phyloP scores from a whole-genome alignment of 164 flowering plant genomes.

The Nymphaea thermarum region DNA sequence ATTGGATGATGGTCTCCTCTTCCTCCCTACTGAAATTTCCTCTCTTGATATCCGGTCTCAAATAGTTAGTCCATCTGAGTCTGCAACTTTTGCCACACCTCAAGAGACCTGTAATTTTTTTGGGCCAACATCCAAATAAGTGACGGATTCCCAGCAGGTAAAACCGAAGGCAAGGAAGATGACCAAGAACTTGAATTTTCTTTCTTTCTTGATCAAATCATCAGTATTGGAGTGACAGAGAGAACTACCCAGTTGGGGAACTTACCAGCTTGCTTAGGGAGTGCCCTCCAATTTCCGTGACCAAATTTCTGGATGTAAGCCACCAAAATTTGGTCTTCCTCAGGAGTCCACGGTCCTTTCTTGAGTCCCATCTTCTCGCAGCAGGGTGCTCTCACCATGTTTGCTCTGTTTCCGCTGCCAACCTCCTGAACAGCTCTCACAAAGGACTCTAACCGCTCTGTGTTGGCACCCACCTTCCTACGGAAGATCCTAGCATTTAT shows the following conservation, averaged over 20 bases:
- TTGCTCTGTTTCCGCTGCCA: conserved; percentile 1
- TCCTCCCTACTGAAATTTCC: conserved; percentile 24
- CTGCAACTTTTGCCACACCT: conserved; percentile 37
- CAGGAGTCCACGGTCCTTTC: conserved; percentile 67
- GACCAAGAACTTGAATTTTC: neutral
- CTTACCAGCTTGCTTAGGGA: conserved; percentile 61
- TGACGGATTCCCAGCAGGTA: neutral
- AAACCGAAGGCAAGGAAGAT: neutral
- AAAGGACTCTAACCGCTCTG: neutral
- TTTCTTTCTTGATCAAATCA: neutral
- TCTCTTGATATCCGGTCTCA: conserved; percentile 27
- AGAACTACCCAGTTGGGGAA: neutral
- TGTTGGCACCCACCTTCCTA: neutral
- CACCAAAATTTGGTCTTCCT: conserved; percentile 48
- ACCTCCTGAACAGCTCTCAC: neutral
- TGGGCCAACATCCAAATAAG: neutral
- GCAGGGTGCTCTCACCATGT: conserved; percentile 62
- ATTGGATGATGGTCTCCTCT: conserved; percentile 24
- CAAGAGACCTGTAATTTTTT: conserved; percentile 15
- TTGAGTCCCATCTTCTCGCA: conserved; percentile 67
- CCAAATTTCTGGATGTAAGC: conserved; percentile 40
- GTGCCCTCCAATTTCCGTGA: conserved; percentile 58
- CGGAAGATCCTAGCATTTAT: no score
- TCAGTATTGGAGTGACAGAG: neutral
- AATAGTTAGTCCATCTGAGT: conserved; percentile 33